Base-by-base conservation (phyloP, 805 yeast species). In the Saccharomycopsis fermentans region DNA sequence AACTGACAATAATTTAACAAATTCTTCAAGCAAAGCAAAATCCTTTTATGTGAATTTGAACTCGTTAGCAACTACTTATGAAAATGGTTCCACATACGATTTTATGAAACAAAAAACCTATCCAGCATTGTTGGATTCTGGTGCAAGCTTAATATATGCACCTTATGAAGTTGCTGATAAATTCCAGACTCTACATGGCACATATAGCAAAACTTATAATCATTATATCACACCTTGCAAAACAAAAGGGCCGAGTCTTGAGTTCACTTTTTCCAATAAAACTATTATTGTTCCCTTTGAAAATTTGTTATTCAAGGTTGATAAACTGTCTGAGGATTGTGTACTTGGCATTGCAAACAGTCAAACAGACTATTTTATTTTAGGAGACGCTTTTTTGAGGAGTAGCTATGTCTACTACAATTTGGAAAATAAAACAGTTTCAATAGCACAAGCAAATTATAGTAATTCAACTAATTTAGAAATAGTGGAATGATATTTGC, bases 391-490 rank as follows among this genome's bases (percentile, higher is more conserved):
- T 59, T 76, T 82, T 63, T 71, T 83, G 61, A 72, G 82, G 52
- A 75, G 79, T 58, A 83, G 84, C 1, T 86, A 84, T 67, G 75
- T 81, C 29, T 88, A 84, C 9, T 83, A 78, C 68, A 86, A 86
- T 68, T 70, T 83, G 56, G 87, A 82, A 35, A 77, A 78, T 65
- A 71, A 70, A 52, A 75, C 79, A 64, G 72, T 86, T 36, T 81
- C 87, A 3, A 64, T 86, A 65, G 87, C 83, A 19, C 80, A 77
- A 65, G 78, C 77, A 16, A 64, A 63, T 32, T 67, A 62, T 54
- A 59, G 58, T 47, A 59, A 56, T 35, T 54, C 56, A 6, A 59
- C 63, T n/a, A 60, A 66, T 17, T 43, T 43, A 29, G n/a, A 21
- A 43, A 14, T 43, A 21, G 29, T 43, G 3, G 26, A 12, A 21